phyloP scores from a whole-genome alignment of 1,139 yeast species.

The Sugiyamaella castrensis region DNA sequence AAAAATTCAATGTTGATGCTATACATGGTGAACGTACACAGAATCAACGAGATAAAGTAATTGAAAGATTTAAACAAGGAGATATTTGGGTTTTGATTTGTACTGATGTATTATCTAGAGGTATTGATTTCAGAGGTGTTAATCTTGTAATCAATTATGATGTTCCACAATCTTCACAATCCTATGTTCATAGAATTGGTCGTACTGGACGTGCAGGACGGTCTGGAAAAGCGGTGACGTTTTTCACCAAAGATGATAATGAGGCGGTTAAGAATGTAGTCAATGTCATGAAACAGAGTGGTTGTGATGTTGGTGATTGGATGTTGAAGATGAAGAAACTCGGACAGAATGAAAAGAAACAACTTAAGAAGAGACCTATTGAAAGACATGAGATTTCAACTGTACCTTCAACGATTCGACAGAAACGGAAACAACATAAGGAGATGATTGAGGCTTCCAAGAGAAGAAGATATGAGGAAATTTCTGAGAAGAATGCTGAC shows the following conservation, averaged over 20 bases:
- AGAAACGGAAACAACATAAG: constrained; percentile 58
- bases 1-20: constrained; percentile 87
- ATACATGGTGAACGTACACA: constrained; percentile 95
- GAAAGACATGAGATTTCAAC: constrained; percentile 79
- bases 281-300: constrained; percentile 94
- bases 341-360: constrained; percentile 61
- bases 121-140: constrained; percentile 96
- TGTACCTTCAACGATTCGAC: constrained; percentile 68
- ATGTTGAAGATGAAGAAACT: constrained; percentile 73
- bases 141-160: constrained; percentile 93
- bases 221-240: constrained; percentile 81
- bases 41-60: constrained; percentile 79
- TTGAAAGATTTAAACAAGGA: constrained; percentile 80
- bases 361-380: constrained; percentile 57
- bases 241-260: constrained; percentile 87
- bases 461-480: constrained; percentile 46
- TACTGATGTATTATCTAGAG: constrained; percentile 93
- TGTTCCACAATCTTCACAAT: constrained; percentile 90
- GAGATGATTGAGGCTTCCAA: constrained; percentile 83
- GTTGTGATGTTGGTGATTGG: constrained; percentile 74
- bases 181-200: constrained; percentile 97
- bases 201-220: constrained; percentile 98
- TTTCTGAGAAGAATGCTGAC: constrained; percentile 9
- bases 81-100: constrained; percentile 95
- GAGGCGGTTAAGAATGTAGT: constrained; percentile 75